Evolutionary conservation across 345 rosid genomes (phyloP), one percentile per base, ranked within the genome.

Genomic region (Leavenworthia alabamica): DNA sequence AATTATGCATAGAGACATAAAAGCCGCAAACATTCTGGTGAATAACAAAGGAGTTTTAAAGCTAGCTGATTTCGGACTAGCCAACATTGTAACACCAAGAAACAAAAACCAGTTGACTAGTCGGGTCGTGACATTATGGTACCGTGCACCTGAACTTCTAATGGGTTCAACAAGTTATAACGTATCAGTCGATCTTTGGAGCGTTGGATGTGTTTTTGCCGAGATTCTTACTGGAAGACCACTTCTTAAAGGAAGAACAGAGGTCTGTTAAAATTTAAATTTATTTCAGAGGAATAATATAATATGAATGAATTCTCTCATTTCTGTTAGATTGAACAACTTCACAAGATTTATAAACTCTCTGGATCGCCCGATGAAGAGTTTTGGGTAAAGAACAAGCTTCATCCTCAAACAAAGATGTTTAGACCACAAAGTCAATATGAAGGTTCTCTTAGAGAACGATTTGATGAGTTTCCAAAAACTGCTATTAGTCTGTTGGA

Each of bases 281-380:
- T 7, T 8, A 32, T 23, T 36, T 20, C 5, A 10, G 9, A 41
- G 6, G n/a, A n/a, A n/a, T n/a, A n/a, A n/a, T n/a, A n/a, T n/a
- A n/a, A n/a, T n/a, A n/a, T n/a, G n/a, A n/a, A n/a, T n/a, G n/a
- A n/a, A n/a, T n/a, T n/a, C n/a, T n/a, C n/a, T n/a, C n/a, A n/a
- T n/a, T n/a, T n/a, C n/a, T n/a, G n/a, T n/a, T n/a, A 86, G 93
- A 86, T 87, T 59, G 95, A 87, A 60, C 95, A 87, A 66, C 65
- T 87, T 40, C 90, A 87, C 75, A 87, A 87, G 61, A 81, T 84
- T 27, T 87, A 84, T 66, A 84, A 74, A 72, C 86, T 84, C 63
- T 84, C 82, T 33, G 95, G 95, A 39, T 82, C 91, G n/a, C 95
- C 91, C 33, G 66, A 77, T 16, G 95, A 84, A 42, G 83, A 78